Conservation (phyloP, 208 protist genomes). For the Borovskyia barvae region DNA sequence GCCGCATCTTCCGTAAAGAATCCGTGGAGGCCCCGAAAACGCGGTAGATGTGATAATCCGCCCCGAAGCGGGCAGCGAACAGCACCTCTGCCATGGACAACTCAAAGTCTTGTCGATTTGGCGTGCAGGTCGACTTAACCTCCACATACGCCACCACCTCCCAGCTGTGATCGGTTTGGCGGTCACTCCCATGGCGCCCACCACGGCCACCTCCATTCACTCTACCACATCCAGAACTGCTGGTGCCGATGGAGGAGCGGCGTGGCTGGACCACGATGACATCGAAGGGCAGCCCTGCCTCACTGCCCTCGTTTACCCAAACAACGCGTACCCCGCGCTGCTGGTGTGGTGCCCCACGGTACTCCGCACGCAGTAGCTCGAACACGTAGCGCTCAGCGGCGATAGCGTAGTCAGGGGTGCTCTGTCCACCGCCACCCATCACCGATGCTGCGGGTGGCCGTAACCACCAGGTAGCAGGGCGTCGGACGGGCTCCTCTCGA, state of each 20-base stretch:
- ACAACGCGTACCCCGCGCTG: conserved; percentile 40
- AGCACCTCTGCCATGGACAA: conserved; percentile 77
- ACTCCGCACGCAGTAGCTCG: conserved; percentile 42
- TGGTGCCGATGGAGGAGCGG: neutral
- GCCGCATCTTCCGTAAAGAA: conserved; percentile 37
- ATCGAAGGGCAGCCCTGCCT: conserved; percentile 76
- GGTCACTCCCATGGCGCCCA: neutral
- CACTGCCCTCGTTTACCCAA: conserved; percentile 72
- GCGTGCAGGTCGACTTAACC: conserved; percentile 78
- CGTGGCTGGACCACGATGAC: conserved; percentile 56
- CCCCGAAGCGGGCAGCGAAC: conserved; percentile 73
- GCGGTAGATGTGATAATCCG: conserved; percentile 65
- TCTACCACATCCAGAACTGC: too few relatives aligned
- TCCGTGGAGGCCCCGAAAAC: conserved; percentile 74
- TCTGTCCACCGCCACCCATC: conserved; percentile 7
- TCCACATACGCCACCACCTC: conserved; percentile 70
- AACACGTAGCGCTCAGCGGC: conserved; percentile 80
- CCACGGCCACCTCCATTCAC: too few relatives aligned
- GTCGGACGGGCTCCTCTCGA: too few relatives aligned
- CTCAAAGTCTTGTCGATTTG: conserved; percentile 67
- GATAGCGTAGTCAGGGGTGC: conserved; percentile 43
- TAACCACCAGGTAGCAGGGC: conserved; percentile 16
- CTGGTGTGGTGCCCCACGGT: neutral
- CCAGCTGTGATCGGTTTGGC: neutral
- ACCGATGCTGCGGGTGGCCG: conserved; percentile 8